Conservation (phyloP, 2,329 filamentous ascomycete genomes). For the Rachicladosporium sp. region DNA sequence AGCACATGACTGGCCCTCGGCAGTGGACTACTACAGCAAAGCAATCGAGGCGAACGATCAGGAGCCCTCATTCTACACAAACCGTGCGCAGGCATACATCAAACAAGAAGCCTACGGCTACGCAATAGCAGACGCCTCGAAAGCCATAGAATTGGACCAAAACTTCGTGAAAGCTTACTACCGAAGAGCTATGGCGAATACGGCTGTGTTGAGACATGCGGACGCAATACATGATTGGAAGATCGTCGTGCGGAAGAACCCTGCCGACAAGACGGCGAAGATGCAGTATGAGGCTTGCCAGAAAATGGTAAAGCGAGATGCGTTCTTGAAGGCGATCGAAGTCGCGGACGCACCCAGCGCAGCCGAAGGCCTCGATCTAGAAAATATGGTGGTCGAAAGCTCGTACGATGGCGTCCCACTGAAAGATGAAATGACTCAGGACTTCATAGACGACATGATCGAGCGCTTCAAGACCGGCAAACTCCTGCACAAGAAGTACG, state of each 20-base stretch:
- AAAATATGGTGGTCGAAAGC: conserved; percentile 69
- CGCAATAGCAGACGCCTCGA: conserved; percentile 79
- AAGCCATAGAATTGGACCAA: conserved; percentile 79
- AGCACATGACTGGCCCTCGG: conserved; percentile 71
- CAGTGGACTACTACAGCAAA: conserved; percentile 72
- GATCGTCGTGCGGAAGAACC: conserved; percentile 75
- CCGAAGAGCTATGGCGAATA: conserved; percentile 79
- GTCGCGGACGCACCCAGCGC: conserved; percentile 85
- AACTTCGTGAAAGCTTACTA: conserved; percentile 93
- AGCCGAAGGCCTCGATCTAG: conserved; percentile 78
- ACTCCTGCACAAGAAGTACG: conserved; percentile 90
- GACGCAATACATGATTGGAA: conserved; percentile 90
- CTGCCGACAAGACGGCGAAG: conserved; percentile 78
- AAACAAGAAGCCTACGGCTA: conserved; percentile 93
- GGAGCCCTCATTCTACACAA: conserved; percentile 84
- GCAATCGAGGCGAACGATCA: conserved; percentile 74
- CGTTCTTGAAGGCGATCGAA: conserved; percentile 92
- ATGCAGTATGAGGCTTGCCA: conserved; percentile 86
- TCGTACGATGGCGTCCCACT: conserved; percentile 76
- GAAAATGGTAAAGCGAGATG: conserved; percentile 81
- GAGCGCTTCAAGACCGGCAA: conserved; percentile 92
- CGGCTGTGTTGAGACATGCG: conserved; percentile 76
- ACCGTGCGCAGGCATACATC: conserved; percentile 90
- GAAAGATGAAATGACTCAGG: conserved; percentile 76
- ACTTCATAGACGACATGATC: conserved; percentile 97